A percentile compares a stretch with the other conserved stretches of the same genome.
Conservation (phyloP, 106 monocot species). For the Apostasia shenzhenica region DNA sequence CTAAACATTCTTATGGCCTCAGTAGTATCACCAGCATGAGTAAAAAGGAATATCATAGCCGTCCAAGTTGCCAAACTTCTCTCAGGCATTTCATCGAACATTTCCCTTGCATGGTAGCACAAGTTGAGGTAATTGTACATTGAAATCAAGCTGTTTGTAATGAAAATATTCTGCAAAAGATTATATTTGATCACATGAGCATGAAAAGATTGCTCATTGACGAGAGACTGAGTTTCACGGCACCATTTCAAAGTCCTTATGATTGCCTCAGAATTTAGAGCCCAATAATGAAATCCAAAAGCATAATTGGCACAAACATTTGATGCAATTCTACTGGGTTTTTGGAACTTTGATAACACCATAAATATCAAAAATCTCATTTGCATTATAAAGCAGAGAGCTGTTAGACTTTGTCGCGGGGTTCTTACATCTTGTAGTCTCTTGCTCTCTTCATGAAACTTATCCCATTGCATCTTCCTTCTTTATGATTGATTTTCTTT, state of each 20-base stretch:
- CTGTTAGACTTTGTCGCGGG: no score
- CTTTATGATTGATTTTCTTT: no score
- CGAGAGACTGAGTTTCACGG: conserved; percentile 6
- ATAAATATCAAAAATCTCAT: neutral
- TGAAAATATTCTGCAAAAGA: conserved; percentile 15
- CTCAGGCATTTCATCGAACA: conserved; percentile 73
- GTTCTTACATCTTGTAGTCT: no score
- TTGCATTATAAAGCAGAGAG: neutral
- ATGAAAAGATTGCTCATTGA: conserved; percentile 39
- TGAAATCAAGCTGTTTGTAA: conserved; percentile 55
- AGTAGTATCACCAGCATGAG: conserved; percentile 28
- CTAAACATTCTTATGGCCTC: conserved; percentile 42
- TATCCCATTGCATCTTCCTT: no score
- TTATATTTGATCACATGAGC: conserved; percentile 41
- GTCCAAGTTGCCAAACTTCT: conserved; percentile 73
- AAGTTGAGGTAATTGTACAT: conserved; percentile 35
- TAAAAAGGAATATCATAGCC: conserved; percentile 37
- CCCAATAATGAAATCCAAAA: neutral
- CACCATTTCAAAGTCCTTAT: conserved; percentile 22
- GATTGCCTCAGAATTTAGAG: conserved; percentile 22
- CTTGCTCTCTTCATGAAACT: no score
- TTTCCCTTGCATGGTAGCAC: conserved; percentile 16
- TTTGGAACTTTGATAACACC: neutral
- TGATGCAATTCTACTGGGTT: neutral
- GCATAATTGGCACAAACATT: neutral